Evolutionary conservation across 1,284 basidiomycete species (phyloP).

Genomic region (Ceratobasidium sp.): DNA sequence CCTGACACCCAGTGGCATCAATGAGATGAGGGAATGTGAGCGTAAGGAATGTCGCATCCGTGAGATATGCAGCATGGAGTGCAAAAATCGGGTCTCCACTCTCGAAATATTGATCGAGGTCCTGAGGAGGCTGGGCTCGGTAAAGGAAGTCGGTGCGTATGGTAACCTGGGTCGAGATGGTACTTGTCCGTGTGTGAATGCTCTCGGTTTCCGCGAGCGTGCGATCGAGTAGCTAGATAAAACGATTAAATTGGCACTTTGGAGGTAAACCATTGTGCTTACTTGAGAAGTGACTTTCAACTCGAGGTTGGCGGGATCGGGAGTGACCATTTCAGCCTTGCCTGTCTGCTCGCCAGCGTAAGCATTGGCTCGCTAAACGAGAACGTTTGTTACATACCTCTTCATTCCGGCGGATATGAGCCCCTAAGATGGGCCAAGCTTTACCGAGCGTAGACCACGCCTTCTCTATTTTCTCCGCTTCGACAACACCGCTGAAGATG

Average conservation of each 20-base stretch:
- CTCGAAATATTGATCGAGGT: background rate
- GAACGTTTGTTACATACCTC: constrained; percentile 2
- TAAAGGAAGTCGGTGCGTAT: constrained; percentile 21
- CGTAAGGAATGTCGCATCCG: constrained; percentile 32
- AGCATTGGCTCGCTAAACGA: no score
- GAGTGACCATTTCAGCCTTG: constrained; percentile 21
- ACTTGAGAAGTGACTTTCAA: constrained; percentile 22
- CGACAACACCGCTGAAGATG: constrained; percentile 16
- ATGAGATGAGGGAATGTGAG: constrained; percentile 30
- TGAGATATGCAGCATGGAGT: constrained; percentile 20
- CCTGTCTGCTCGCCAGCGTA: background rate
- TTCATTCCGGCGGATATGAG: constrained; percentile 6
- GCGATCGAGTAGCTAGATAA: background rate
- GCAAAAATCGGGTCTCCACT: constrained; percentile 22
- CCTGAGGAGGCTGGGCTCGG: constrained; percentile 2
- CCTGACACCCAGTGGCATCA: constrained; percentile 12
- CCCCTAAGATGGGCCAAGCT: constrained; percentile 2
- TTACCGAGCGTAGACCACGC: background rate
- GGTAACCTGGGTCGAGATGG: constrained; percentile 27
- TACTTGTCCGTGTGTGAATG: background rate
- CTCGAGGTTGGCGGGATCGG: background rate
- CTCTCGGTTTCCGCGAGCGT: constrained; percentile 11
- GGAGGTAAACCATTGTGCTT: background rate
- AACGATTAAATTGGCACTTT: background rate
- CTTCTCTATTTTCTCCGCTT: background rate